Percentiles rank a stretch among this genome's conserved stretches.
Conservation (phyloP, 2,329 filamentous ascomycete genomes). For the Metarhizium rileyi region DNA sequence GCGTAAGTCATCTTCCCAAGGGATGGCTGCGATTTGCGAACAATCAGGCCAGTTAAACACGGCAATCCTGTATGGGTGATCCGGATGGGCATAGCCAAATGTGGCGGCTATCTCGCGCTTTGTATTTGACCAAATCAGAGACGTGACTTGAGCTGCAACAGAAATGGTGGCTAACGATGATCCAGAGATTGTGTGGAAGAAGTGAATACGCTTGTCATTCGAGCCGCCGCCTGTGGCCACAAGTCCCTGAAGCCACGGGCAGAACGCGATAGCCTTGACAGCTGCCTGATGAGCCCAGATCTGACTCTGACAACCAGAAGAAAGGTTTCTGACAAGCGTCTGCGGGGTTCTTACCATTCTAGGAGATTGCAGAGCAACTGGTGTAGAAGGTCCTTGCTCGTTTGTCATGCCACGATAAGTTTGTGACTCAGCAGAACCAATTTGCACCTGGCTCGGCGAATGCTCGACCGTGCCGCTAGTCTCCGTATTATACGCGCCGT, state of each 20-base stretch:
- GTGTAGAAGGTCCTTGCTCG: background rate
- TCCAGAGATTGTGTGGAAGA: slow-evolving; percentile 81
- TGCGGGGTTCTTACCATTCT: slow-evolving; percentile 7
- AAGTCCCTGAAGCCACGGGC: slow-evolving; percentile 82
- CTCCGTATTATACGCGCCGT: background rate
- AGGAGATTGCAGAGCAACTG: background rate
- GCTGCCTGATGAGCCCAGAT: slow-evolving; percentile 74
- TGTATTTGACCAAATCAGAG: slow-evolving; percentile 80
- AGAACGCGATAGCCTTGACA: slow-evolving; percentile 94
- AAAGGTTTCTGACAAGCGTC: slow-evolving; percentile 37
- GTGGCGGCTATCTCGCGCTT: slow-evolving; percentile 84
- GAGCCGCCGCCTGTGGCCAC: slow-evolving; percentile 87
- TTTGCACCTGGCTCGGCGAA: slow-evolving; percentile 10
- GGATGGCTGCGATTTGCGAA: slow-evolving; percentile 72
- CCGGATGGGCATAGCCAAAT: slow-evolving; percentile 86
- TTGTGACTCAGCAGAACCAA: background rate
- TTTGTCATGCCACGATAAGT: background rate
- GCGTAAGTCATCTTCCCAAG: slow-evolving; percentile 69
- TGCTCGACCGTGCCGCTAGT: slow-evolving; percentile 1
- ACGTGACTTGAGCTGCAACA: slow-evolving; percentile 87
- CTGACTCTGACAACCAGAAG: slow-evolving; percentile 52
- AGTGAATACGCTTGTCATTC: slow-evolving; percentile 92
- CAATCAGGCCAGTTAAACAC: slow-evolving; percentile 94
- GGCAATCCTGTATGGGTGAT: slow-evolving; percentile 80
- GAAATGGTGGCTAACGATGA: slow-evolving; percentile 81